Evolutionary conservation across 2,329 filamentous ascomycete genomes (phyloP).

Genomic region (Nigrospora oryzae): DNA sequence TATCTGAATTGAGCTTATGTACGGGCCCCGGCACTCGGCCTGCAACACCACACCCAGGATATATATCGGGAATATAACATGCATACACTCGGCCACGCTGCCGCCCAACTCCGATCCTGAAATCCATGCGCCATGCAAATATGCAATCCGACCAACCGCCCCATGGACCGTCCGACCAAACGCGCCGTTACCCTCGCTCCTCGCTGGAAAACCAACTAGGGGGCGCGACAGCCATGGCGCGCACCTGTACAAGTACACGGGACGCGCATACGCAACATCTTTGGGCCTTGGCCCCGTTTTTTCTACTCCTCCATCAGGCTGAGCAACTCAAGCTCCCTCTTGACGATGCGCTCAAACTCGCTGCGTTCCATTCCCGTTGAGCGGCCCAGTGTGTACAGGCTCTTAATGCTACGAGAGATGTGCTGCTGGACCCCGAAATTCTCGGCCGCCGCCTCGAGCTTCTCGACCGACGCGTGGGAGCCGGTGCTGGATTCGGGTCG

Average conservation of each 20-base stretch:
- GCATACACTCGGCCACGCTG: no score
- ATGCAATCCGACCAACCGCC: no score
- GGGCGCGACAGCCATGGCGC: no score
- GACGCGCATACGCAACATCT: background rate
- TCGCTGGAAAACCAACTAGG: no score
- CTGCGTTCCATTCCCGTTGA: slow-evolving; percentile 64
- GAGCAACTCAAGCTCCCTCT: slow-evolving; percentile 63
- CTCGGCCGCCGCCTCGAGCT: slow-evolving; percentile 46
- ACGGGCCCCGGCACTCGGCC: no score
- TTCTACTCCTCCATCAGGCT: slow-evolving; percentile 53
- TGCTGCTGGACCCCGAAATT: slow-evolving; percentile 69
- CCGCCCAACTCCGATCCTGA: no score
- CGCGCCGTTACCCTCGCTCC: no score
- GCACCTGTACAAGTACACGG: background rate
- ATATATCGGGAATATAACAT: no score
- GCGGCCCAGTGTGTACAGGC: slow-evolving; percentile 62
- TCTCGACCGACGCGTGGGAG: slow-evolving; percentile 53
- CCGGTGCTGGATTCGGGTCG: slow-evolving; percentile 50
- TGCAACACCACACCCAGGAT: no score
- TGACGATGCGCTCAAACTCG: slow-evolving; percentile 67
- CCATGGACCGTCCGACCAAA: no score
- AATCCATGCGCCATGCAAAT: no score
- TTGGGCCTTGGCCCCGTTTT: background rate
- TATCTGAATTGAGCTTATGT: no score
- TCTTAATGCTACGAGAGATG: slow-evolving; percentile 69